Conservation (phyloP, 805 yeast species). For the Nakazawaea ernobii region DNA sequence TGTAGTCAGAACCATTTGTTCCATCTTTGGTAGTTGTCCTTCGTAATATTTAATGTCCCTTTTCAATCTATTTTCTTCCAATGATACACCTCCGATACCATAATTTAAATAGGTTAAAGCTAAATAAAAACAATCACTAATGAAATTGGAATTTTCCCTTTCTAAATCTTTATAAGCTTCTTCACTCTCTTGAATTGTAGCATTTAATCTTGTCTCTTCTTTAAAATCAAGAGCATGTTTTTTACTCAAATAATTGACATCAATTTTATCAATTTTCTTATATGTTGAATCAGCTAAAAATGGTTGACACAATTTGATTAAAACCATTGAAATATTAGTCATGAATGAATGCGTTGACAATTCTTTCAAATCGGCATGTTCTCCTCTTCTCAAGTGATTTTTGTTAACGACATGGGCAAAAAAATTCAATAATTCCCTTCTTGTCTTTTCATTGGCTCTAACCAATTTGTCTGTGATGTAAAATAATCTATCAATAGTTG, state of each 20-base stretch:
- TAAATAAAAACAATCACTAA: slow-evolving; percentile 84
- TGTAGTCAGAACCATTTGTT: slow-evolving; percentile 25
- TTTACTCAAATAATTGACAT: slow-evolving; percentile 59
- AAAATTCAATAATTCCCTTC: slow-evolving; percentile 60
- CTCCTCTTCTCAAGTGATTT: slow-evolving; percentile 84
- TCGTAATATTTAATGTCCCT: slow-evolving; percentile 42
- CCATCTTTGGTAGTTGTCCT: slow-evolving; percentile 50
- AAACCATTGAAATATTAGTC: slow-evolving; percentile 64
- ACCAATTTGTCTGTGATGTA: slow-evolving; percentile 67
- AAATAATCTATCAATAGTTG: slow-evolving; percentile 58
- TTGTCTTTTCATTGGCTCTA: slow-evolving; percentile 62
- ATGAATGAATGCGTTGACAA: slow-evolving; percentile 77
- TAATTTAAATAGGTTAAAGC: slow-evolving; percentile 77
- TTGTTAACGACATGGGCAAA: slow-evolving; percentile 70
- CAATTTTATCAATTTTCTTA: slow-evolving; percentile 71
- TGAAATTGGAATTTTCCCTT: slow-evolving; percentile 54
- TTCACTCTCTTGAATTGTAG: slow-evolving; percentile 66
- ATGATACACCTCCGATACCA: slow-evolving; percentile 78
- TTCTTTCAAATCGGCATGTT: slow-evolving; percentile 63
- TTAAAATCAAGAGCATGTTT: slow-evolving; percentile 52
- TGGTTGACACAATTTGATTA: slow-evolving; percentile 75
- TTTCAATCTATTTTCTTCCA: slow-evolving; percentile 49
- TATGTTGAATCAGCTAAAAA: slow-evolving; percentile 60
- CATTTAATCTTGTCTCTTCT: slow-evolving; percentile 80
- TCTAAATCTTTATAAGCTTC: slow-evolving; percentile 36